A percentile compares a stretch with the other conserved stretches of the same genome.
phyloP scores from a whole-genome alignment of 1,284 basidiomycete species.

The Moesziomyces aphidis region DNA sequence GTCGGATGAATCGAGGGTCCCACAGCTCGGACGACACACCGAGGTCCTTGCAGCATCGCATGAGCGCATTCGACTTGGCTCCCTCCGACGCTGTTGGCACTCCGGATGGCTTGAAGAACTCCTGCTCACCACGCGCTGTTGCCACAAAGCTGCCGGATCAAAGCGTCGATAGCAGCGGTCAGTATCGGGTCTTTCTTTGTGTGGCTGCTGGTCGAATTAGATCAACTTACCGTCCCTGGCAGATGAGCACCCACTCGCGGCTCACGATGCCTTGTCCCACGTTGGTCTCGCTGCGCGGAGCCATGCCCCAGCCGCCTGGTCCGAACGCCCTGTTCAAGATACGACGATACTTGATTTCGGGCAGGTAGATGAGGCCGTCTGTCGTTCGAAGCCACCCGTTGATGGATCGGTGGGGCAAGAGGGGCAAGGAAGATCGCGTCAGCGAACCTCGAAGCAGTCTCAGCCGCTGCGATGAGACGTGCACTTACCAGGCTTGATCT shows the following conservation, averaged over 20 bases:
- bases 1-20: conserved; percentile 95
- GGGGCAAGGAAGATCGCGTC: neutral
- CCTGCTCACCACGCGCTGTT: conserved; percentile 93
- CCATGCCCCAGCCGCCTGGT: conserved; percentile 96
- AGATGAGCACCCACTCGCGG: conserved; percentile 93
- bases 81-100: conserved; percentile 94
- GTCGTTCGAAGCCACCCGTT: conserved; percentile 1
- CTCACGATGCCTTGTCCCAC: conserved; percentile 81
- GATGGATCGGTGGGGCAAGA: no score
- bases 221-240: conserved; percentile 80
- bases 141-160: conserved; percentile 78
- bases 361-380: conserved; percentile 95
- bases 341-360: conserved; percentile 97
- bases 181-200: no score
- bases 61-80: conserved; percentile 95
- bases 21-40: conserved; percentile 96
- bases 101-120: conserved; percentile 92
- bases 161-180: neutral
- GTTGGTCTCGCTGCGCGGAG: conserved; percentile 90
- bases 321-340: conserved; percentile 94
- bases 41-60: conserved; percentile 97
- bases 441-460: neutral
- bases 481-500: conserved; percentile 82
- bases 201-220: no score
- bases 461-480: neutral